phyloP scores from a whole-genome alignment of 257 asterid genomes.

The Galeopsis tetrahit region DNA sequence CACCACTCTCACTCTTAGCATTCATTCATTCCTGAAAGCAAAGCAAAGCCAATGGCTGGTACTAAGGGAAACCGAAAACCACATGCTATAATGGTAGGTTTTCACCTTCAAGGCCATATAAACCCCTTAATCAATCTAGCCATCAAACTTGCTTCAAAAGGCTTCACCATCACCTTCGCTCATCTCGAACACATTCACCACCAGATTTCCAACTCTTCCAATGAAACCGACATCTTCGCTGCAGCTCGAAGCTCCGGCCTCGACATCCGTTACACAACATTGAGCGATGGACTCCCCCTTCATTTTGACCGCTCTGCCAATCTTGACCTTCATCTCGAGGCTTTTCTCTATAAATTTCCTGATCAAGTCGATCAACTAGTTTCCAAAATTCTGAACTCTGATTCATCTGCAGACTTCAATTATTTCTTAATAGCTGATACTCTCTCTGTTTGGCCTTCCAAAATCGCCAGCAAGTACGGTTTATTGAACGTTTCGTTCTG shows the following conservation, averaged over 20 bases:
- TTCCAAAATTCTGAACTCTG: conserved; percentile 22
- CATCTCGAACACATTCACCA: conserved; percentile 57
- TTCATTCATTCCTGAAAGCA: too few species aligned
- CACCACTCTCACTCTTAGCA: too few species aligned
- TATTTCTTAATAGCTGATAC: conserved; percentile 57
- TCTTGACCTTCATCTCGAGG: conserved; percentile 30
- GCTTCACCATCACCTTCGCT: conserved; percentile 66
- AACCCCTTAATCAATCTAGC: conserved; percentile 71
- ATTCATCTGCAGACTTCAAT: conserved; percentile 27
- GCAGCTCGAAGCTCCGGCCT: conserved; percentile 55
- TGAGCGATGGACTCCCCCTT: conserved; percentile 59
- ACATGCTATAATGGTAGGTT: conserved; percentile 69
- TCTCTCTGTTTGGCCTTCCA: conserved; percentile 47
- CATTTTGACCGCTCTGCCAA: conserved; percentile 42
- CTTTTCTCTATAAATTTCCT: conserved; percentile 36
- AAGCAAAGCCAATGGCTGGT: background rate
- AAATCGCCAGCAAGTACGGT: conserved; percentile 46
- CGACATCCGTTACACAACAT: conserved; percentile 58
- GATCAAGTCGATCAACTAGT: conserved; percentile 49
- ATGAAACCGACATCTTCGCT: conserved; percentile 47
- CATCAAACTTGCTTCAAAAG: conserved; percentile 68
- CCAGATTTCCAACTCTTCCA: conserved; percentile 49
- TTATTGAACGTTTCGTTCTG: conserved; percentile 59
- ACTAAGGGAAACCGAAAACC: conserved; percentile 38
- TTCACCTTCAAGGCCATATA: conserved; percentile 74